phyloP scores from a whole-genome alignment of 2,329 filamentous ascomycete species.

The Aspergillus puulaauensis region DNA sequence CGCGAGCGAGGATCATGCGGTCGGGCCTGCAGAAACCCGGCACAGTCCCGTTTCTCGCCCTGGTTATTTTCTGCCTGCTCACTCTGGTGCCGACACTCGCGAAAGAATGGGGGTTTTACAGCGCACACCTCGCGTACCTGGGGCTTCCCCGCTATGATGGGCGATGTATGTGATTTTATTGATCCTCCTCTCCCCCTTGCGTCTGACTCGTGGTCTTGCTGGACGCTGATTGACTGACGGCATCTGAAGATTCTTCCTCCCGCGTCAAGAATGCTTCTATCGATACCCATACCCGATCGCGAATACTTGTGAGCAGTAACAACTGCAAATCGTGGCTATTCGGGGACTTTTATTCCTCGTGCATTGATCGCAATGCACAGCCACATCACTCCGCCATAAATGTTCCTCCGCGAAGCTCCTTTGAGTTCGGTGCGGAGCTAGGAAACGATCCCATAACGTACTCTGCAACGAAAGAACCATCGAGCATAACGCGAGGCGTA shows the following conservation, averaged over 20 bases:
- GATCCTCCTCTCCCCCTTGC: not conserved
- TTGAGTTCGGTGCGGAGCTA: constrained; percentile 20
- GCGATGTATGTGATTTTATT: constrained; percentile 25
- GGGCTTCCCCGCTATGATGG: constrained; percentile 21
- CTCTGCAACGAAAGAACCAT: constrained; percentile 19
- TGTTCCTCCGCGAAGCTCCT: constrained; percentile 14
- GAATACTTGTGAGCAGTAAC: constrained; percentile 13
- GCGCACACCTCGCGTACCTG: constrained; percentile 29
- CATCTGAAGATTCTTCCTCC: constrained; percentile 22
- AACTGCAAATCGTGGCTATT: constrained; percentile 20
- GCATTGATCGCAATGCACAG: constrained; percentile 10
- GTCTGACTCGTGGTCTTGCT: not conserved
- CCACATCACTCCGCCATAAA: constrained; percentile 14
- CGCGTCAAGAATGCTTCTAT: constrained; percentile 25
- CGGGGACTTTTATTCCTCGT: constrained; percentile 11
- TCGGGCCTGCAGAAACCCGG: constrained; percentile 34
- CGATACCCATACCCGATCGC: constrained; percentile 15
- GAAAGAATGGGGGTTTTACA: constrained; percentile 29
- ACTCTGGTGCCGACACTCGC: constrained; percentile 35
- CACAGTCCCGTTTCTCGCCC: constrained; percentile 33
- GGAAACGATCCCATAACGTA: constrained; percentile 21
- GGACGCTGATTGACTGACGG: not conserved
- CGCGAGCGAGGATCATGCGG: constrained; percentile 31
- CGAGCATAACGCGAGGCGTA: constrained; percentile 27
- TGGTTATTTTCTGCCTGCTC: constrained; percentile 34